A percentile compares a stretch with the other conserved stretches of the same genome.
These are phyloP conservation scores for Quercus aquifolioides DNA, from an alignment of 306 rosid genomes.

Conservation along the genomic window DNA sequence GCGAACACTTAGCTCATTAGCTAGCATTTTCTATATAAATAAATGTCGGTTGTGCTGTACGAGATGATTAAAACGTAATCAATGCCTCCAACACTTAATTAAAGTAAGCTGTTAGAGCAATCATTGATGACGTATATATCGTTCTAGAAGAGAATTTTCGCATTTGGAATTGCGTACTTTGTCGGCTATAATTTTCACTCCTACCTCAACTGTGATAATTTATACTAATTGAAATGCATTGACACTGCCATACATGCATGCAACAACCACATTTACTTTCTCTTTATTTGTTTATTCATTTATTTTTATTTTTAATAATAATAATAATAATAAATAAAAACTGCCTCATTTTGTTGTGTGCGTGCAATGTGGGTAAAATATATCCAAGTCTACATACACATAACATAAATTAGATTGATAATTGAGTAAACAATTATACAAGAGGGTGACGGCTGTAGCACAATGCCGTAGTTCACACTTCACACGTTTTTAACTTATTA, in stretches of 20 bases:
- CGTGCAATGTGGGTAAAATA: background rate
- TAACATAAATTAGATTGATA: background rate
- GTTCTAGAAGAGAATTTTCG: slow-evolving; percentile 23
- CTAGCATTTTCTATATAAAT: background rate
- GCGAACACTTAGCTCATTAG: no score
- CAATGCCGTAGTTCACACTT: slow-evolving; percentile 8
- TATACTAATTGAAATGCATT: background rate
- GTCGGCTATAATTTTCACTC: slow-evolving; percentile 9
- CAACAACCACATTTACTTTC: background rate
- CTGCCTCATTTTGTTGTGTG: background rate
- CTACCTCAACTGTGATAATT: background rate
- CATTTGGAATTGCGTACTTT: background rate
- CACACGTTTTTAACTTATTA: background rate
- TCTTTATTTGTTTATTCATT: no score
- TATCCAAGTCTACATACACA: background rate
- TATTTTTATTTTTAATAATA: no score
- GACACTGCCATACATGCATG: background rate
- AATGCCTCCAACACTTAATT: background rate
- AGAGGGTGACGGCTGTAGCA: background rate
- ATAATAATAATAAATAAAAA: background rate
- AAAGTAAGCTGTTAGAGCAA: background rate
- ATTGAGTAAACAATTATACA: background rate
- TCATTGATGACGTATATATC: slow-evolving; percentile 16
- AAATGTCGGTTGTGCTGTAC: background rate
- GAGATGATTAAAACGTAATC: background rate